Base-by-base conservation (phyloP, 139 green algal species). In the Micromonas pusilla region DNA sequence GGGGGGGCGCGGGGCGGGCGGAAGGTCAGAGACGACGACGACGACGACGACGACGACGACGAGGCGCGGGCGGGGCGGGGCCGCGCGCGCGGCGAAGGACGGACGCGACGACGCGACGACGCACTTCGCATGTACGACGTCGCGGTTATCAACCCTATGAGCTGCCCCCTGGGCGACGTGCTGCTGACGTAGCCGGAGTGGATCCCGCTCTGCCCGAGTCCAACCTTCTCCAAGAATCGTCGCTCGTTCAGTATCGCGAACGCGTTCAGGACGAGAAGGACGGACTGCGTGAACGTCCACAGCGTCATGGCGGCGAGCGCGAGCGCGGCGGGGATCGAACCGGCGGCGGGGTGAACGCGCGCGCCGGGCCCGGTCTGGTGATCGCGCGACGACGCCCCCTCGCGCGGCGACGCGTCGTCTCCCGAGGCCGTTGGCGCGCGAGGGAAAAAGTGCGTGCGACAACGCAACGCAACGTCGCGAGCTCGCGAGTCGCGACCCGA, bases 181-280 rank as follows among this genome's bases (percentile, higher is more conserved):
- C 2, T 39, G 20, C 26, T 33, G 34, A 39, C 57, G 20, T 60
- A 39, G 2, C 38, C 57, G 0, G 34, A 74, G 26, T 30, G 26
- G 33, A 72, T 60, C 28, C 92, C 96, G 28, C 91, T 88, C 87
- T 88, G 93, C 32, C 91, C 91, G 80, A 90, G 90, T 96, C 87
- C 81, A 93, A 86, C 88, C 70, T 89, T 88, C 30, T 95, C 90
- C 21, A 97, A 74, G 70, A 97, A 97, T 0, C 93, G 83, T 1
- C 96, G 88, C 57, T 97, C 96, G 81, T 97, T 96, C 0, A 97
- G 79, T 0, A 97, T 83, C 0, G 91, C 92, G 0, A 95, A 80
- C 0, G 87, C 90, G 66, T 97, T 97, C 0, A 88, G 36, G 3
- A 96, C 53, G 32, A 97, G 77, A 21, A 97, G 74, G 0, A 87